phyloP scores from a whole-genome alignment of 257 asterid genomes.

The Linaria vulgaris region DNA sequence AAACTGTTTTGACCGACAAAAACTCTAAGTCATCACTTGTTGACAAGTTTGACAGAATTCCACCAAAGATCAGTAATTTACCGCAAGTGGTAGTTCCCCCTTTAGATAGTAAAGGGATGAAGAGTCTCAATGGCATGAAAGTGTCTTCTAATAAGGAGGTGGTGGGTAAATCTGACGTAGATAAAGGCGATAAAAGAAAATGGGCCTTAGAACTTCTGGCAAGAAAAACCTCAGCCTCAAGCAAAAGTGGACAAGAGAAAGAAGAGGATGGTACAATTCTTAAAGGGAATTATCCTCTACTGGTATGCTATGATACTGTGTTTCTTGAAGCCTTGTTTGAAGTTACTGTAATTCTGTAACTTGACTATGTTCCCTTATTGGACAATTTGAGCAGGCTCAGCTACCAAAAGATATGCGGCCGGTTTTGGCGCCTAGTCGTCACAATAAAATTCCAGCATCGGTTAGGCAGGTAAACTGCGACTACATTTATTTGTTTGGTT shows the following conservation, averaged over 20 bases:
- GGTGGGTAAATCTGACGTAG: constrained; percentile 38
- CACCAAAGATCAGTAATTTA: constrained; percentile 31
- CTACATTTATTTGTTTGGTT: constrained; percentile 14
- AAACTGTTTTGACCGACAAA: constrained; percentile 37
- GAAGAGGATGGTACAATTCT: constrained; percentile 54
- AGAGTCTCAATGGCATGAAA: constrained; percentile 38
- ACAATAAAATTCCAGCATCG: constrained; percentile 70
- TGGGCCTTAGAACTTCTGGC: constrained; percentile 98
- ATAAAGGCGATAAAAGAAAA: constrained; percentile 73
- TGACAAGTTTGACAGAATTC: constrained; percentile 33
- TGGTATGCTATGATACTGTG: constrained; percentile 44
- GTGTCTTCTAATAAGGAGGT: constrained; percentile 45
- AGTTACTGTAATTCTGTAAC: constrained; percentile 20
- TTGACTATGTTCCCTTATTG: constrained; percentile 22
- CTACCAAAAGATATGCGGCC: constrained; percentile 96
- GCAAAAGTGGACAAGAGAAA: constrained; percentile 55
- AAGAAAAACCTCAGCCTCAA: constrained; percentile 62
- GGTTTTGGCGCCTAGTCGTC: constrained; percentile 67
- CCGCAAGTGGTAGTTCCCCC: constrained; percentile 27
- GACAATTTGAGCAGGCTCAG: constrained; percentile 66
- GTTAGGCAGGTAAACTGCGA: constrained; percentile 74
- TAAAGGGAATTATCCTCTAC: constrained; percentile 66
- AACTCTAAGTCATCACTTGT: constrained; percentile 26
- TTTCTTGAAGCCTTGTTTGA: constrained; percentile 26
- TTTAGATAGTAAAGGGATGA: constrained; percentile 37